A percentile compares a stretch with the other conserved stretches of the same genome.
phyloP scores from a whole-genome alignment of 148 eudicot species.

The Silene latifolia region DNA sequence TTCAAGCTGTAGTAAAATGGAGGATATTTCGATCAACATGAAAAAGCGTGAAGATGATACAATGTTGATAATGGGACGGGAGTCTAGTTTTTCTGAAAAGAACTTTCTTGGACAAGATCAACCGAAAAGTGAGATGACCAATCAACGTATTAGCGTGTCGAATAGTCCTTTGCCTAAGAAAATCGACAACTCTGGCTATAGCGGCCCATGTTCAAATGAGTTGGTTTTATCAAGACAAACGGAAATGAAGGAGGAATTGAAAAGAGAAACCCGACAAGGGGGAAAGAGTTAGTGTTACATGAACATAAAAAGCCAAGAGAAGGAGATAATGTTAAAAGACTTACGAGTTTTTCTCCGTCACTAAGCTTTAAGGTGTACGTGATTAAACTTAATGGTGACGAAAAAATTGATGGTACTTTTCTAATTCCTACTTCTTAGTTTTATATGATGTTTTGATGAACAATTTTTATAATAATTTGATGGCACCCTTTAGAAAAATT shows the following conservation, averaged over 20 bases:
- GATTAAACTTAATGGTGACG: background rate
- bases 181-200: too few species aligned
- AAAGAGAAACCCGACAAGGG: background rate
- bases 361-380: slow-evolving; percentile 24
- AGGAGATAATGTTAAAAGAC: background rate
- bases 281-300: background rate
- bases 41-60: background rate
- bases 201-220: background rate
- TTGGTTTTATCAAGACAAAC: background rate
- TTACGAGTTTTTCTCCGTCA: background rate
- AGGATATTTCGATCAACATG: background rate
- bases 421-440: too few species aligned
- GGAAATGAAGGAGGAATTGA: background rate
- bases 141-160: too few species aligned
- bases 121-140: too few species aligned
- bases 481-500: too few species aligned
- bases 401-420: slow-evolving; percentile 8
- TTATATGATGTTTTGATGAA: too few species aligned
- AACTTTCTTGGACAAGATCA: background rate
- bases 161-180: background rate
- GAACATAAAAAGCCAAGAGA: background rate
- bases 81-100: background rate
- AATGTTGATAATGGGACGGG: background rate
- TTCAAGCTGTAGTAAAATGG: slow-evolving; percentile 5
- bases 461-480: too few species aligned